phyloP scores from a whole-genome alignment of 192 early-diverging fungal genomes.

The Coemansia sp. region DNA sequence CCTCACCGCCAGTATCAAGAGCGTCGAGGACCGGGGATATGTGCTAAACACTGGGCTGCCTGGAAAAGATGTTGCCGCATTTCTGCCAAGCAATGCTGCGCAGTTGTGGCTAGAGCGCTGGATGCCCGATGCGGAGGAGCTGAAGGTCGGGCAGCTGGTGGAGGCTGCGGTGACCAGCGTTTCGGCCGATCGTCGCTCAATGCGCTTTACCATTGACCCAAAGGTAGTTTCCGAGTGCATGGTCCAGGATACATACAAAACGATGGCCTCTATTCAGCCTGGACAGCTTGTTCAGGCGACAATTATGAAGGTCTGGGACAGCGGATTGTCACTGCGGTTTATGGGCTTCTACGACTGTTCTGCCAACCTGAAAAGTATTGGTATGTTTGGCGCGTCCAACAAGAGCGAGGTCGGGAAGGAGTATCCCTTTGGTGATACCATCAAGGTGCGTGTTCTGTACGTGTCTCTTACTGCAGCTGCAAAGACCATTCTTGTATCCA shows the following conservation, averaged over 20 bases:
- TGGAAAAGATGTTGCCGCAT: constrained; percentile 61
- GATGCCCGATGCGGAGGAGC: constrained; percentile 57
- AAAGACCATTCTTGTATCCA: constrained; percentile 63
- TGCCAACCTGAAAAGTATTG: constrained; percentile 51
- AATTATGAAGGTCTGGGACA: constrained; percentile 62
- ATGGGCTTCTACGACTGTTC: constrained; percentile 83
- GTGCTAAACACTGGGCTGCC: constrained; percentile 74
- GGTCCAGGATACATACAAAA: constrained; percentile 60
- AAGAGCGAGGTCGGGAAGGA: constrained; percentile 55
- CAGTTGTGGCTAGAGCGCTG: constrained; percentile 62
- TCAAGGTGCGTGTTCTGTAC: constrained; percentile 74
- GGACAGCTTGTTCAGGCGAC: constrained; percentile 71
- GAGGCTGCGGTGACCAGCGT: constrained; percentile 64
- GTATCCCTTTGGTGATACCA: constrained; percentile 63
- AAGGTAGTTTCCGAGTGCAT: constrained; percentile 56
- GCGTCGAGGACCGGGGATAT: constrained; percentile 93
- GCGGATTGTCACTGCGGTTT: constrained; percentile 71
- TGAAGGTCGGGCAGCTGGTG: constrained; percentile 77
- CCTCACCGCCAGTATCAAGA: constrained; percentile 69
- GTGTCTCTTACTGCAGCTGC: constrained; percentile 66
- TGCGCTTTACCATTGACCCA: constrained; percentile 69
- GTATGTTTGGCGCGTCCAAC: constrained; percentile 59
- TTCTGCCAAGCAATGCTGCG: constrained; percentile 71
- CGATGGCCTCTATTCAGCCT: constrained; percentile 77
- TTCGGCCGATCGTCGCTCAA: constrained; percentile 62